Evolutionary conservation across 2,329 filamentous ascomycete genomes (phyloP), one percentile per base, ranked within the genome.

Genomic region (Talaromyces funiculosus): DNA sequence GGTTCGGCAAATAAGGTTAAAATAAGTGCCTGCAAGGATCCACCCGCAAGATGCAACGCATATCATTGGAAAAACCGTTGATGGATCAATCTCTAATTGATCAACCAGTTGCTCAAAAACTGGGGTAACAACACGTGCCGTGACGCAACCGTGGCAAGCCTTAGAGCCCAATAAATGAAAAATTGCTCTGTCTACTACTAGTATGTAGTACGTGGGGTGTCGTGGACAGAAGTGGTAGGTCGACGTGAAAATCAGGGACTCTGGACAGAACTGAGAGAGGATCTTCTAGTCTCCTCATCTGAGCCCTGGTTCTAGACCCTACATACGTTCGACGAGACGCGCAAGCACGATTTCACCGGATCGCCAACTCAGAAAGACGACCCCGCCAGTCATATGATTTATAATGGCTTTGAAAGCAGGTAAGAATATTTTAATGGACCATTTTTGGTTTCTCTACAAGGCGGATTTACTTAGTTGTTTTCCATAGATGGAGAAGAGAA

Each of bases 1-100:
- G 43, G 56, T 43, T 51, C 35, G 22, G 24, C 57, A 33, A 53
- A 53, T 53, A 53, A 59, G 45, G 43, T 59, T 35, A 40, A 53
- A 33, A 33, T 33, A 35, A 22, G 31, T 9, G 42, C 56, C n/a
- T 8, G 7, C 29, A n/a, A n/a, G 10, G 10, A n/a, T 7, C 20
- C 24, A n/a, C n/a, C n/a, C n/a, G n/a, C n/a, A n/a, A 10, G 26
- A 42, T 14, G n/a, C 6, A 5, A 16, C 16, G 22, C 20, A 38
- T n/a, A 18, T 20, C 6, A 54, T 40, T 54, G 51, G 51, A 6
- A 24, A 16, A 24, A n/a, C 12, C 8, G 3, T 0, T n/a, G 8
- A 18, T 18, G 18, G 18, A 29, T 53, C 4, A 24, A 40, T 53
- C 45, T 42, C 33, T 51, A 14, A 58, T 58, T 58, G 56, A 58